Evolutionary conservation across 129 eudicot genomes (phyloP), one percentile per base, ranked within the genome.

Genomic region (Pseudognaphalium luteoalbum): DNA sequence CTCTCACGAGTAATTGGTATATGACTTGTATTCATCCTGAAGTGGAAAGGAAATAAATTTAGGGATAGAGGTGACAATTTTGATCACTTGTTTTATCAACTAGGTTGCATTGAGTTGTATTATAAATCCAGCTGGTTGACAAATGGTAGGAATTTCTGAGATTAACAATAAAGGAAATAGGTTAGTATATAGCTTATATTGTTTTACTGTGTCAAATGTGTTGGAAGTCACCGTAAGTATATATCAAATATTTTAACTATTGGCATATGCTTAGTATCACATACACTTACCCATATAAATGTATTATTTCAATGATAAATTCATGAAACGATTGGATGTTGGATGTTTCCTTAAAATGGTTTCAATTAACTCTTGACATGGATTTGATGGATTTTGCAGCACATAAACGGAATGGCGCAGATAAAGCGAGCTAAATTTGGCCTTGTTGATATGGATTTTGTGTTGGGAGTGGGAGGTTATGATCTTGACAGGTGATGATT

Each of bases 391-490:
- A 35, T 42, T 54, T 81, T 78, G 10, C 88, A 93, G 98, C 93
- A 82, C 80, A 90, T 93, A 80, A 93, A 93, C 75, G 97, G 86
- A 68, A 87, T 93, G 89, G 98, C 98, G 71, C 93, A 79, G 75
- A 85, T 93, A 78, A 87, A 88, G 85, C 82, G 56, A 50, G 98
- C 98, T 50, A 88, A 87, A 73, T 83, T 80, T 63, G 96, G 98
- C 21, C 72, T 30, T 61, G 97, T 93, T 35, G 97, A 93, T 76
- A 87, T 91, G 92, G 96, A 91, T 83, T 91, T 93, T 74, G 98
- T 93, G 70, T 82, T 93, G 75, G 98, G 98, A 81, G 87, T 93
- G 30, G 98, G 98, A 71, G 98, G 98, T 70, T 93, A 93, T 70
- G 98, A 93, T 86, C 96, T 93, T 77, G 98, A 93, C 84, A 93